A percentile compares a stretch with the other conserved stretches of the same genome.
Conservation (phyloP, 2,329 filamentous ascomycete genomes). For the Sporothrix protearum region DNA sequence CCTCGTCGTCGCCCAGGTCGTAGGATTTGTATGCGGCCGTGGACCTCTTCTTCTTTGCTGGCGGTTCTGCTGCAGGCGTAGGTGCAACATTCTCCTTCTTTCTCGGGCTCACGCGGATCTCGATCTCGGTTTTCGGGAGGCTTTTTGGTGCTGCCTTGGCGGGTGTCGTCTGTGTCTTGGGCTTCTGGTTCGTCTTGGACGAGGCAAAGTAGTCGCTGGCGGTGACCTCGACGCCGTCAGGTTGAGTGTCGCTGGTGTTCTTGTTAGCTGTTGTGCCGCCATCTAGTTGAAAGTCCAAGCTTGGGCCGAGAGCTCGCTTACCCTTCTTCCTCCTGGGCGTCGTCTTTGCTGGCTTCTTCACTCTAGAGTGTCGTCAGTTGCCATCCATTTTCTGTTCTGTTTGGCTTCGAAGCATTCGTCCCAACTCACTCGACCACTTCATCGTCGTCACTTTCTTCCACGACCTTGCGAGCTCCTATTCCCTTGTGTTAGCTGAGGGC, state of each 20-base stretch:
- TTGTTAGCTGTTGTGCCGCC: conserved; percentile 9
- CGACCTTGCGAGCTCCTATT: conserved; percentile 33
- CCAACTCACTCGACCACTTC: conserved; percentile 36
- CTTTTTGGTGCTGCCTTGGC: conserved; percentile 43
- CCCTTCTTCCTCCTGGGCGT: conserved; percentile 55
- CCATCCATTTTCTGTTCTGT: neutral
- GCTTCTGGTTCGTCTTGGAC: conserved; percentile 41
- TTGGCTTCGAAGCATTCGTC: conserved; percentile 26
- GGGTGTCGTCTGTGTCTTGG: conserved; percentile 40
- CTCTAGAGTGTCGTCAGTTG: conserved; percentile 35
- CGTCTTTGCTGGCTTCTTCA: conserved; percentile 55
- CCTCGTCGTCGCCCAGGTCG: conserved; percentile 49
- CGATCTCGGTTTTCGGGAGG: conserved; percentile 41
- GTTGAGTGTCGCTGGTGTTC: conserved; percentile 37
- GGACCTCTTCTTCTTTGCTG: conserved; percentile 42
- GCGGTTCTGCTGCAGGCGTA: conserved; percentile 29
- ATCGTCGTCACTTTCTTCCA: conserved; percentile 30
- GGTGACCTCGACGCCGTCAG: conserved; percentile 51
- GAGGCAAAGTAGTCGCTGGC: conserved; percentile 58
- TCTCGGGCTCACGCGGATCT: conserved; percentile 53
- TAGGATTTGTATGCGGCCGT: conserved; percentile 43
- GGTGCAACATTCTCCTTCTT: conserved; percentile 38
- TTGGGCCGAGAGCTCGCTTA: conserved; percentile 40
- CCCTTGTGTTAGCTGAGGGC: neutral
- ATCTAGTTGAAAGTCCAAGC: conserved; percentile 2